Evolutionary conservation across 2,329 filamentous ascomycete species (phyloP), one percentile per base, ranked within the genome.

Genomic region (Eutypa lata): DNA sequence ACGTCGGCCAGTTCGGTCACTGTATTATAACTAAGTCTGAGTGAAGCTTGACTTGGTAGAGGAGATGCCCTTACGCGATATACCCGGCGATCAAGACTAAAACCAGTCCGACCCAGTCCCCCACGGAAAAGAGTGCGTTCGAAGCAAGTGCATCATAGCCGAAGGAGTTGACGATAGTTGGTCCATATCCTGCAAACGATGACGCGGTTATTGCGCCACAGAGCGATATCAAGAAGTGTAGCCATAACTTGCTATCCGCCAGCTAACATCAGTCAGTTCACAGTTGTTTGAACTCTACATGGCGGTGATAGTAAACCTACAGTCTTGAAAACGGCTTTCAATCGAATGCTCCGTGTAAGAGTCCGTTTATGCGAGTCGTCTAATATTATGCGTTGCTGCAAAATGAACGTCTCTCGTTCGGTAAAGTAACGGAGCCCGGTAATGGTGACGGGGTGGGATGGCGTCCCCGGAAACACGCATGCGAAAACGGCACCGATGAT

Each of bases 401-500:
- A n/a, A 33, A 49, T 49, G 33, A 35, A 38, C 5, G 10, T 28
- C 19, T 49, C 47, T 8, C 47, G 47, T 11, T 49, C 47, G 3
- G 19, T 49, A 13, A 49, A 49, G 18, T 18, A 49, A 13, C 28
- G 21, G 6, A 49, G 14, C 5, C 47, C 21, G 18, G 21, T 18
- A 4, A 49, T 10, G 2, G 47, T 16, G 18, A 37, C 19, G 1
- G 47, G 47, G 13, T 18, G 33, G 8, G 28, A 35, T 18, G 33
- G 47, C 7, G 18, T 16, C 11, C 18, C 47, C 1, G 47, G 47
- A 28, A 49, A 49, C 13, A 49, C 14, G 22, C 26, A 49, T 13
- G 45, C 37, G 43, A 70, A 67, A 38, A 69, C 46, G 24, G 67
- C 58, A 18, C 68, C 68, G 35, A 64, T 61, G 37, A 65, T 44